phyloP scores from a whole-genome alignment of 1,284 basidiomycete species.

The Sporisorium reilianum region DNA sequence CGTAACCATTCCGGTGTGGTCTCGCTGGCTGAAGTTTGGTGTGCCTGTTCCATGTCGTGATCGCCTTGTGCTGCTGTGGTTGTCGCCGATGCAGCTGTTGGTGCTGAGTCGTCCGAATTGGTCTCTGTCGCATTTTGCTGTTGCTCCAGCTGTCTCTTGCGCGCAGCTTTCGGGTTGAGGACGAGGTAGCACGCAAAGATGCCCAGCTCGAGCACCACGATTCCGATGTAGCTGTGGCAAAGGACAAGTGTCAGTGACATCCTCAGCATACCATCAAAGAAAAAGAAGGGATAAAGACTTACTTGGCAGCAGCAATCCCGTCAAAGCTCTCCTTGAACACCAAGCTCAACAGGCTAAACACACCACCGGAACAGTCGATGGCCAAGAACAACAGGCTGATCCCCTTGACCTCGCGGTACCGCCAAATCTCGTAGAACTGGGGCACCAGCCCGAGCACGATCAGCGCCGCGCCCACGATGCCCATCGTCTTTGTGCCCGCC shows the following conservation, averaged over 20 bases:
- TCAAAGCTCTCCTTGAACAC: constrained; percentile 79
- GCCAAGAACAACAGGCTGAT: constrained; percentile 79
- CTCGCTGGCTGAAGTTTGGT: not conserved
- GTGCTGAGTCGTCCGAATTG: not conserved
- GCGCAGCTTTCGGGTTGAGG: constrained; percentile 74
- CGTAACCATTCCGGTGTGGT: constrained; percentile 35
- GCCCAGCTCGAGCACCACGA: constrained; percentile 74
- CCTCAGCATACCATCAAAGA: not conserved
- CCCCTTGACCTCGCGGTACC: constrained; percentile 78
- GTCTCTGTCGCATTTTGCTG: not conserved
- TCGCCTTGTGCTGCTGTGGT: not conserved
- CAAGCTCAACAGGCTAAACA: constrained; percentile 79
- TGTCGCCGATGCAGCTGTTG: not conserved
- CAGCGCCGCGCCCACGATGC: constrained; percentile 76
- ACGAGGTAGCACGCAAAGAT: constrained; percentile 76
- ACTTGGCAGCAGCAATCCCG: constrained; percentile 73
- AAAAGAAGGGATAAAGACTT: no score
- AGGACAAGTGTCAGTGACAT: not conserved
- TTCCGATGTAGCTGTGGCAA: constrained; percentile 72
- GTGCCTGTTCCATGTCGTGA: constrained; percentile 11
- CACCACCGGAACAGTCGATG: constrained; percentile 79
- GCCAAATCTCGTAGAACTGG: constrained; percentile 78
- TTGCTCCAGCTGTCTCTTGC: constrained; percentile 2
- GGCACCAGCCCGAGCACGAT: constrained; percentile 76
- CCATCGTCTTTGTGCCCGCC: constrained; percentile 75